These are phyloP conservation scores for Lithohypha guttulata DNA, from an alignment of 2,329 filamentous ascomycete species.

Conservation along the genomic window DNA sequence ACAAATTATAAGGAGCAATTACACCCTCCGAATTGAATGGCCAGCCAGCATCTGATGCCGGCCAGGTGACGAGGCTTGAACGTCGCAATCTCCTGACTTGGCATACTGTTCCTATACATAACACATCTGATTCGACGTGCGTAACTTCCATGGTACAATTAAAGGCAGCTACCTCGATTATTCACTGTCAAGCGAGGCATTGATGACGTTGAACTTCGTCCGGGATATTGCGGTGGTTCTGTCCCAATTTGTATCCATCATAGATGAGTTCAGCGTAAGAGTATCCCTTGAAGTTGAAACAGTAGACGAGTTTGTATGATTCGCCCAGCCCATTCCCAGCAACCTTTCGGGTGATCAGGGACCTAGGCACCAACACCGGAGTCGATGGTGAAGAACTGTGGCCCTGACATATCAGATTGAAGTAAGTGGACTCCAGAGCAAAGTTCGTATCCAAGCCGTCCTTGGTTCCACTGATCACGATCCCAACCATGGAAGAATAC, in stretches of 20 bases:
- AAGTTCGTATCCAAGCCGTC: slow-evolving; percentile 16
- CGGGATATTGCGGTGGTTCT: not conserved
- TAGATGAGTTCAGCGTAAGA: not conserved
- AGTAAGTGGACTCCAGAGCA: slow-evolving; percentile 16
- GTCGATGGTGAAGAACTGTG: slow-evolving; percentile 5
- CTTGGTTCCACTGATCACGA: slow-evolving; percentile 13
- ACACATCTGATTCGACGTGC: slow-evolving; percentile 6
- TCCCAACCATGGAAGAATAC: slow-evolving; percentile 15
- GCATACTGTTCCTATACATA: slow-evolving; percentile 3
- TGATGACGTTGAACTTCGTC: slow-evolving; percentile 5
- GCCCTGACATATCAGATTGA: slow-evolving; percentile 16
- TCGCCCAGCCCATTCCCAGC: slow-evolving; percentile 3
- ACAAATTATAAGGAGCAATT: not conserved
- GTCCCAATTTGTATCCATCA: slow-evolving; percentile 9
- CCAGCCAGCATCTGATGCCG: not conserved
- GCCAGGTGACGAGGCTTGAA: slow-evolving; percentile 1
- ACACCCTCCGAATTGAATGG: not conserved
- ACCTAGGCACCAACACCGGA: no score
- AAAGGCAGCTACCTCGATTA: slow-evolving; percentile 3
- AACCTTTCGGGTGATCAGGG: not conserved
- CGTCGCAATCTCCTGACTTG: slow-evolving; percentile 5
- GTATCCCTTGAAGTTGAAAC: not conserved
- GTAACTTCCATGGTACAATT: slow-evolving; percentile 6
- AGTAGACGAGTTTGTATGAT: slow-evolving; percentile 4
- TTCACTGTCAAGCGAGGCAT: slow-evolving; percentile 1